Conservation (phyloP, 257 asterid genomes). For the Fraxinus americana region DNA sequence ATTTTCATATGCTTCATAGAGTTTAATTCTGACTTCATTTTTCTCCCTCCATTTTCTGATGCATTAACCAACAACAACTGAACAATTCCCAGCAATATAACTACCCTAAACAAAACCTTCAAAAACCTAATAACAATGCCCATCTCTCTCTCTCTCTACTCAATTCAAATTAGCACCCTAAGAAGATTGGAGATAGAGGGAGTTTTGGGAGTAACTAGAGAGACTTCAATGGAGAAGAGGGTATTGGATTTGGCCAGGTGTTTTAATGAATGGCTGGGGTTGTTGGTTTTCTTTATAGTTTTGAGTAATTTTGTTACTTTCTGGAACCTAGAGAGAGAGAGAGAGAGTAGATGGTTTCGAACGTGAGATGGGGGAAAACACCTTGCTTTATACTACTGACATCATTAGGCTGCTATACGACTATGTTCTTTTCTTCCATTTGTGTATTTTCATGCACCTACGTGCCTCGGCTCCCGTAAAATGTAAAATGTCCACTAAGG, state of each 20-base stretch:
- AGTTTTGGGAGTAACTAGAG: not conserved
- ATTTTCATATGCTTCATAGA: constrained; percentile 14
- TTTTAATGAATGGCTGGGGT: constrained; percentile 45
- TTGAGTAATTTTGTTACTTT: constrained; percentile 47
- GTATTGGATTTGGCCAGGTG: constrained; percentile 6
- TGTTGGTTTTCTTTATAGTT: constrained; percentile 53
- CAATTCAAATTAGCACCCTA: too few species aligned
- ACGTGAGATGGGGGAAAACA: constrained; percentile 21
- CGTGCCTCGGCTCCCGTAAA: too few species aligned
- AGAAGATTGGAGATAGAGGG: not conserved
- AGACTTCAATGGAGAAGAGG: not conserved
- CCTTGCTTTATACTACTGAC: constrained; percentile 43
- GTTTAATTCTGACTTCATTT: not conserved
- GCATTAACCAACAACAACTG: constrained; percentile 38
- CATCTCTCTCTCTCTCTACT: constrained; percentile 21
- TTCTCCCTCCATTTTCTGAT: constrained; percentile 26
- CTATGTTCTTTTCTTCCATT: constrained; percentile 12
- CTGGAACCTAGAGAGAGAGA: constrained; percentile 40
- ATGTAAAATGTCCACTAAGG: too few species aligned
- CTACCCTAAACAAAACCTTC: constrained; percentile 34
- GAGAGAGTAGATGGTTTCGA: too few species aligned
- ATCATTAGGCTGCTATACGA: constrained; percentile 4
- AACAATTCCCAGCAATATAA: constrained; percentile 36
- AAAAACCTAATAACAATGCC: constrained; percentile 21
- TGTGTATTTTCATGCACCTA: constrained; percentile 51